Percentiles rank a stretch among this genome's conserved stretches.
Evolutionary conservation across 2,329 filamentous ascomycete species (phyloP).

Genomic region (Pyricularia sp.): DNA sequence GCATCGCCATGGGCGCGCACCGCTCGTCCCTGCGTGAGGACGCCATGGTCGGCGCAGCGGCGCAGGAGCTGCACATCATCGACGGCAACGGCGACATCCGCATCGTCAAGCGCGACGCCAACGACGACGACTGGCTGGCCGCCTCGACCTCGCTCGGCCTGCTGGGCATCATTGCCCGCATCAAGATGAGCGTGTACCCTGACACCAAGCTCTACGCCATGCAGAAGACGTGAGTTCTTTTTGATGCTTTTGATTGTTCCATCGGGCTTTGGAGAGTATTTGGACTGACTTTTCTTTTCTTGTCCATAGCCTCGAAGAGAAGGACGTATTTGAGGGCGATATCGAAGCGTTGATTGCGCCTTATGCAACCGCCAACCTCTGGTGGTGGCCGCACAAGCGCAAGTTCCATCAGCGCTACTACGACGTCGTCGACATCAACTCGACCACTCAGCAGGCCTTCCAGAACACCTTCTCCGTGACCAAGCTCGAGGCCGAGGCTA

Average conservation of each 20-base stretch:
- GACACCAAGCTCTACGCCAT: conserved; percentile 41
- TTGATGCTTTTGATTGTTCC: not conserved
- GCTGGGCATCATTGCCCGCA: conserved; percentile 34
- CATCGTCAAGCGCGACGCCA: conserved; percentile 29
- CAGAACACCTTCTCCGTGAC: conserved; percentile 43
- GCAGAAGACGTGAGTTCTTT: conserved; percentile 32
- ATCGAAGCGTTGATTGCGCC: conserved; percentile 39
- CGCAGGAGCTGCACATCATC: conserved; percentile 37
- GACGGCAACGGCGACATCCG: conserved; percentile 35
- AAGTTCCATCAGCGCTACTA: conserved; percentile 46
- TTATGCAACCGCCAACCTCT: conserved; percentile 41
- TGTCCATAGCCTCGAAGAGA: conserved; percentile 29
- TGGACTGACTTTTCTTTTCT: not conserved
- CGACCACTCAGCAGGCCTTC: conserved; percentile 35
- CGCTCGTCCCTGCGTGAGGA: conserved; percentile 36
- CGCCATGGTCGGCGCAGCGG: conserved; percentile 39
- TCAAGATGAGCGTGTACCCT: conserved; percentile 39
- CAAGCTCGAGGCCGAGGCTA: conserved; percentile 29
- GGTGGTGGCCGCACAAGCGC: conserved; percentile 42
- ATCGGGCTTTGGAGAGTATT: too few relatives aligned
- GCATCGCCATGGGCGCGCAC: conserved; percentile 43
- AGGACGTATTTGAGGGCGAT: conserved; percentile 37
- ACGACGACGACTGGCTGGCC: conserved; percentile 38
- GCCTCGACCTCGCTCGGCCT: conserved; percentile 40
- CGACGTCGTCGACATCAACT: conserved; percentile 29